Evolutionary conservation across 495 filamentous ascomycete species (phyloP).

Genomic region (Aspergillus cavernicola): DNA sequence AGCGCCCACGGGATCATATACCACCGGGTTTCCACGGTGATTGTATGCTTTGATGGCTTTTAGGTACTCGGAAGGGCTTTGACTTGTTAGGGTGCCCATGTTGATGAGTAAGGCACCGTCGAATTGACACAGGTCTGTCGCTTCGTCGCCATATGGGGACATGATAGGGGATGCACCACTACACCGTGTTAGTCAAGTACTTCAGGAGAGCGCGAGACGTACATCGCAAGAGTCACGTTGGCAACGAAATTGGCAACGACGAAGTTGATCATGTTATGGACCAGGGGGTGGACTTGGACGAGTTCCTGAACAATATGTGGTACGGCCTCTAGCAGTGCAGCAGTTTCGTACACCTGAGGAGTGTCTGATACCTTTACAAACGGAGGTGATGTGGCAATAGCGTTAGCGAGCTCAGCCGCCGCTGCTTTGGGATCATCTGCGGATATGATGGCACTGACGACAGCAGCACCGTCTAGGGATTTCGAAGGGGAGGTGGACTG

Average conservation of each 20-base stretch:
- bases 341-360: constrained; percentile 29
- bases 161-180: constrained; percentile 90
- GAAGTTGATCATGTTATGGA: constrained; percentile 95
- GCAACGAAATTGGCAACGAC: constrained; percentile 93
- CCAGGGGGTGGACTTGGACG: constrained; percentile 62
- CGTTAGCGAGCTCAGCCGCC: constrained; percentile 50
- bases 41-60: constrained; percentile 77
- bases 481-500: constrained; percentile 53
- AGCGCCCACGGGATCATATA: constrained; percentile 90
- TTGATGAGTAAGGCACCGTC: constrained; percentile 78
- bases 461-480: constrained; percentile 71
- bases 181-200: background rate
- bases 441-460: constrained; percentile 86
- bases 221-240: constrained; percentile 78
- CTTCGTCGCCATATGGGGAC: constrained; percentile 83
- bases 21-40: constrained; percentile 61
- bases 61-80: constrained; percentile 63
- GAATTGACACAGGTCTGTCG: constrained; percentile 66
- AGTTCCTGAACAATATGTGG: constrained; percentile 58
- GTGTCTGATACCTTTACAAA: constrained; percentile 34
- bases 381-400: constrained; percentile 47
- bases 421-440: constrained; percentile 60
- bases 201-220: constrained; percentile 10
- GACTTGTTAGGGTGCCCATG: constrained; percentile 84
- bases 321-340: constrained; percentile 40